Conservation (phyloP, 768 basidiomycete genomes). For the Psilocybe cubensis region DNA sequence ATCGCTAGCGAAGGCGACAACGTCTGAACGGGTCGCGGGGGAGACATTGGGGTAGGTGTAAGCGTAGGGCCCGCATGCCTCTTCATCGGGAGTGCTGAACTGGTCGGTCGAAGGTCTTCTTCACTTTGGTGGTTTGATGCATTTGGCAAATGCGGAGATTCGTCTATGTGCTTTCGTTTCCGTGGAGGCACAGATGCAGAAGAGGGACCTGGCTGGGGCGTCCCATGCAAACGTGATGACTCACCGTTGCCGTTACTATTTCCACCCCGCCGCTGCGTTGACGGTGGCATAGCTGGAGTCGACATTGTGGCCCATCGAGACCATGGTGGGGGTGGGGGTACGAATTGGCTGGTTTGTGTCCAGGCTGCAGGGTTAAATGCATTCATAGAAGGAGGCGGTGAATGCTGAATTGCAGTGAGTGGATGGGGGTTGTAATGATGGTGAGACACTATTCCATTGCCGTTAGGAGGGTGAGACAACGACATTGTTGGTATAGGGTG, state of each 20-base stretch:
- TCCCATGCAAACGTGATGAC: slow-evolving; percentile 30
- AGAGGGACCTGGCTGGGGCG: slow-evolving; percentile 33
- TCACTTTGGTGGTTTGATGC: slow-evolving; percentile 7
- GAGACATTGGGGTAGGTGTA: slow-evolving; percentile 33
- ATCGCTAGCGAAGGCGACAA: slow-evolving; percentile 67
- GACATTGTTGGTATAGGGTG: slow-evolving; percentile 21
- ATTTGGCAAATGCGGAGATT: slow-evolving; percentile 27
- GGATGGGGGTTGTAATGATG: slow-evolving; percentile 17
- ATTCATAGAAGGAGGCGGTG: slow-evolving; percentile 16
- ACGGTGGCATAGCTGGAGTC: slow-evolving; percentile 48
- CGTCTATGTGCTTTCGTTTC: slow-evolving; percentile 52
- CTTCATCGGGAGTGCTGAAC: slow-evolving; percentile 31
- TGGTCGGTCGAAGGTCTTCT: slow-evolving; percentile 27
- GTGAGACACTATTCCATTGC: slow-evolving; percentile 5
- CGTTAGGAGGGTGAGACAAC: slow-evolving; percentile 17
- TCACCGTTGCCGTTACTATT: slow-evolving; percentile 32
- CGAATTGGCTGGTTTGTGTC: slow-evolving; percentile 9
- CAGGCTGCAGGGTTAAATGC: slow-evolving; percentile 16
- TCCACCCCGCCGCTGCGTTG: slow-evolving; percentile 41
- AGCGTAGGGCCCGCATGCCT: slow-evolving; percentile 37
- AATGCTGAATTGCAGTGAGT: slow-evolving; percentile 21
- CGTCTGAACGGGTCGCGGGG: slow-evolving; percentile 43
- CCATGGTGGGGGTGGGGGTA: slow-evolving; percentile 45
- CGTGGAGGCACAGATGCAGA: slow-evolving; percentile 35
- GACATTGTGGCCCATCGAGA: slow-evolving; percentile 51